Evolutionary conservation across 805 yeast species (phyloP), one percentile per base, ranked within the genome.

Genomic region (Yamadazyma olivae): DNA sequence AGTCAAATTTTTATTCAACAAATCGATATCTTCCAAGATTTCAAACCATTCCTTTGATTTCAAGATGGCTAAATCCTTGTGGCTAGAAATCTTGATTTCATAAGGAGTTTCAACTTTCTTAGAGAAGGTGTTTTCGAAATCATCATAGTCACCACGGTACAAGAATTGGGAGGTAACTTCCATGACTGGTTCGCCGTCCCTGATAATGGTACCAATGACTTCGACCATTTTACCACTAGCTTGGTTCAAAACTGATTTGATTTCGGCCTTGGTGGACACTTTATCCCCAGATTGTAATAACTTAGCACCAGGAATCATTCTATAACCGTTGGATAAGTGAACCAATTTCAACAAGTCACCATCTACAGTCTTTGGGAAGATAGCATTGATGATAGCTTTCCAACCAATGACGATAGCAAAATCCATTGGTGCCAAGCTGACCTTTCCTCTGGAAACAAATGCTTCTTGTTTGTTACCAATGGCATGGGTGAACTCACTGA

Each of bases 41-140:
- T 87, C 88, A 79, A 95, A 91, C 99, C 99, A 93, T 68, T 93
- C 98, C 75, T 93, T 93, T 17, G 98, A 87, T 56, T 79, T 78
- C 63, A 93, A 75, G 40, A 93, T 88, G 33, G 99, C 96, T 51
- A 89, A 82, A 56, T 93, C 98, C 72, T 87, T 89, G 30, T 86
- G 72, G 33, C 91, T 65, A 44, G 73, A 71, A 56, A 93, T 70
- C 24, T 75, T 59, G 43, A 93, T 71, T 68, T 90, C 83, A 56
- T 81, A 85, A 39, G 97, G 96, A 43, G 88, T 80, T 68, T 93
- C 98, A 39, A 78, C 70, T 44, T 77, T 78, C 66, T 86, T 85
- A 65, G 86, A 83, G 81, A 93, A 93, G 28, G 98, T 88, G 71
- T 89, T 88, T 59, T 82, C 85, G 59, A 75, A 93, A 66, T 93